Conservation (phyloP, 73 alveolate species). For the Paramecium pentaurelia region DNA sequence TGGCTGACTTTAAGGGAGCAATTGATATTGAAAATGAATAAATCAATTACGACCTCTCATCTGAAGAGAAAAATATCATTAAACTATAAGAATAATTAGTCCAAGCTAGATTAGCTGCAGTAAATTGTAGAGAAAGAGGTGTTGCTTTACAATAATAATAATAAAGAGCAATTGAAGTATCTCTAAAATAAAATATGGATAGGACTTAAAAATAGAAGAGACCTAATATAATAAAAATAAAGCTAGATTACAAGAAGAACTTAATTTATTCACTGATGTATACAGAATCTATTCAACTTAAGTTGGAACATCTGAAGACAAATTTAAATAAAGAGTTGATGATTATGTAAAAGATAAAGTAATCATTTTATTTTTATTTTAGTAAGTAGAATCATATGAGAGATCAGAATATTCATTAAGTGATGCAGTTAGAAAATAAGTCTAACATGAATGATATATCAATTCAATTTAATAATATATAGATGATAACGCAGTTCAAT, state of each 20-base stretch:
- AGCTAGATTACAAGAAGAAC: constrained; percentile 27
- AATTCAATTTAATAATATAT: background rate
- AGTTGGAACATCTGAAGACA: constrained; percentile 43
- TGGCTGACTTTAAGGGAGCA: constrained; percentile 53
- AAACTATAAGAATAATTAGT: background rate
- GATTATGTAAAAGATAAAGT: constrained; percentile 4
- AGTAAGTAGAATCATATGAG: constrained; percentile 18
- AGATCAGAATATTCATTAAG: constrained; percentile 38
- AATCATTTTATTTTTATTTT: background rate
- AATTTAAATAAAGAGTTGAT: constrained; percentile 35
- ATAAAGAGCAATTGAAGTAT: constrained; percentile 17
- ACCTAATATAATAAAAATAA: constrained; percentile 18
- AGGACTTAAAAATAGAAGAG: background rate
- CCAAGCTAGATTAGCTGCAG: background rate
- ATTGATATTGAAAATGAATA: constrained; percentile 43
- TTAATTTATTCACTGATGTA: constrained; percentile 33
- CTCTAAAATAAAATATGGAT: no score
- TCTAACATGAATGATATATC: constrained; percentile 5
- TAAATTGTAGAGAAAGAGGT: background rate
- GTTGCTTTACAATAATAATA: background rate
- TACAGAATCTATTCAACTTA: constrained; percentile 37
- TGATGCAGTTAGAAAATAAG: constrained; percentile 49
- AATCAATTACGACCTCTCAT: background rate
- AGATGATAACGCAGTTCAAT: background rate
- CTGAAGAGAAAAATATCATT: background rate